phyloP scores from a whole-genome alignment of 2,329 filamentous ascomycete genomes.

The Colletotrichum lindemuthianum region DNA sequence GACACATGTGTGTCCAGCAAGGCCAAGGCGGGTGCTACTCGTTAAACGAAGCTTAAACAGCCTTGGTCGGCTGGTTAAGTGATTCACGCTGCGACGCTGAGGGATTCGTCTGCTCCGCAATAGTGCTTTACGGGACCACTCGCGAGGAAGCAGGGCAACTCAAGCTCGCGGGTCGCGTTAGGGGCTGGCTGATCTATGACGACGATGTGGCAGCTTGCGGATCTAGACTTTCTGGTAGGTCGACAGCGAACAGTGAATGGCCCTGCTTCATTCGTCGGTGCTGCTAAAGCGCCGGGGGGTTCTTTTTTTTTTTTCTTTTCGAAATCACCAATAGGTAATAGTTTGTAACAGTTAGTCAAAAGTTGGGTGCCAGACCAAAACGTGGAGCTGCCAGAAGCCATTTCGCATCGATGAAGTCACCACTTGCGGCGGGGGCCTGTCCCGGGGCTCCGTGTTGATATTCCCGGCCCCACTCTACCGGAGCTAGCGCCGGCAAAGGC shows the following conservation, averaged over 20 bases:
- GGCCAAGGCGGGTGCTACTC: constrained; percentile 11
- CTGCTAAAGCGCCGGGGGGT: background rate
- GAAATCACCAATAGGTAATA: background rate
- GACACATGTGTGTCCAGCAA: background rate
- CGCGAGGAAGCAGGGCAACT: background rate
- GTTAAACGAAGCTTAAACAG: background rate
- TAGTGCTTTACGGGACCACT: background rate
- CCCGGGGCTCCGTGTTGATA: constrained; percentile 20
- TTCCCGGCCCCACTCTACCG: constrained; percentile 29
- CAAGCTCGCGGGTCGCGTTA: constrained; percentile 1
- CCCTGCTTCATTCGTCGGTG: no score
- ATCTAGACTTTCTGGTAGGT: no score
- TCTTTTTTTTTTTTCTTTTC: no score
- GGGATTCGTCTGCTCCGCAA: background rate
- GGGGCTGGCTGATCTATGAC: constrained; percentile 19
- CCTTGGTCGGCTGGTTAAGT: background rate
- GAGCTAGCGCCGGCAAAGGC: constrained; percentile 30
- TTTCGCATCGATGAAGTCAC: constrained; percentile 34
- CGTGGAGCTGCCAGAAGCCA: background rate
- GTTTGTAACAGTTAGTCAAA: background rate
- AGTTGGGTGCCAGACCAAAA: background rate
- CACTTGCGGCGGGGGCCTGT: constrained; percentile 25
- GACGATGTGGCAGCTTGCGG: background rate
- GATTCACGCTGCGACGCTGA: constrained; percentile 2
- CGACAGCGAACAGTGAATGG: background rate